These are phyloP conservation scores for Ganoderma boninense DNA, from an alignment of 1,284 basidiomycete genomes.

Conservation along the genomic window DNA sequence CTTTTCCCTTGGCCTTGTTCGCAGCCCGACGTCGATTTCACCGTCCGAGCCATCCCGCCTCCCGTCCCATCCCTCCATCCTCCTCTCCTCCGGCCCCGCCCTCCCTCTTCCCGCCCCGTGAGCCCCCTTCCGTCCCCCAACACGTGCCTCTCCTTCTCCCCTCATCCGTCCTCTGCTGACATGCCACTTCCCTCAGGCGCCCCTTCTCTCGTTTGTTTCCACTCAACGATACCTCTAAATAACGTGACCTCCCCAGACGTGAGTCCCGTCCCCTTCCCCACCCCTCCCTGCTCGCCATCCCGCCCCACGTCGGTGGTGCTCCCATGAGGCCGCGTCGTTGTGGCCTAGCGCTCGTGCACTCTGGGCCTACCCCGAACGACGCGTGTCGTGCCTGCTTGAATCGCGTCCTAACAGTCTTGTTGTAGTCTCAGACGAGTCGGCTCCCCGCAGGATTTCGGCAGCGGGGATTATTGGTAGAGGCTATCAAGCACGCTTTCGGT, in stretches of 20 bases:
- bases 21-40: slow-evolving; percentile 12
- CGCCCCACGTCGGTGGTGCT: no score
- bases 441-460: neutral
- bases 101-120: slow-evolving; percentile 18
- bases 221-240: slow-evolving; percentile 13
- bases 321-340: neutral
- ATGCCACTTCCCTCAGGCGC: slow-evolving; percentile 23
- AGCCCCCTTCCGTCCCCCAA: slow-evolving; percentile 11
- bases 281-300: no score
- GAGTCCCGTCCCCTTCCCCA: slow-evolving; percentile 12
- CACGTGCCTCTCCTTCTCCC: slow-evolving; percentile 8
- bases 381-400: neutral
- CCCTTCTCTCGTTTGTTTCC: slow-evolving; percentile 5
- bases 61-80: no score
- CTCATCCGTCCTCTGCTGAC: slow-evolving; percentile 13
- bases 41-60: slow-evolving; percentile 7
- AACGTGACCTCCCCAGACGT: slow-evolving; percentile 27
- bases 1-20: slow-evolving; percentile 11
- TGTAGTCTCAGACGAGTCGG: no score
- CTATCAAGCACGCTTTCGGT: neutral
- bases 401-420: no score
- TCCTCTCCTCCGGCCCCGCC: no score
- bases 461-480: neutral
- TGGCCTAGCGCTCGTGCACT: neutral
- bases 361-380: neutral